Evolutionary conservation across 1,284 basidiomycete species (phyloP).

Genomic region (Tetrapyrgos nigripes): DNA sequence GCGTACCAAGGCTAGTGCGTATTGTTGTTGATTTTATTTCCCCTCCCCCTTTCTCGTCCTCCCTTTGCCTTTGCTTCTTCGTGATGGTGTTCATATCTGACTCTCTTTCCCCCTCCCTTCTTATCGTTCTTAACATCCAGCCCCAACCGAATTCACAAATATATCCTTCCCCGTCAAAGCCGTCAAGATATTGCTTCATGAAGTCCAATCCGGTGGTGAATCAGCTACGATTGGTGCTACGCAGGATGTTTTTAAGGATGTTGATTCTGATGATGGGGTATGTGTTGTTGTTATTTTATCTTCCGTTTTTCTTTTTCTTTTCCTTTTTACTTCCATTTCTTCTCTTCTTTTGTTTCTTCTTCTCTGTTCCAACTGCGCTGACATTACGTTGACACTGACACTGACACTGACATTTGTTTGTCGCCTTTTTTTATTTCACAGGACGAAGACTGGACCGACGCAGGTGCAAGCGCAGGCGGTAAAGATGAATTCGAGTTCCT

Average conservation of each 20-base stretch:
- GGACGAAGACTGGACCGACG: conserved; percentile 91
- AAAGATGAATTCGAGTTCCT: conserved; percentile 71
- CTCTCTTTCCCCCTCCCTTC: conserved; percentile 17
- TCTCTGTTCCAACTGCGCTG: too few species aligned
- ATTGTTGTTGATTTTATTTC: conserved; percentile 15
- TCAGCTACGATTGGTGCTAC: conserved; percentile 61
- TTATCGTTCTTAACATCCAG: conserved; percentile 47
- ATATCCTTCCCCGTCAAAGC: conserved; percentile 92
- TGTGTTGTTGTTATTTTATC: conserved; percentile 34
- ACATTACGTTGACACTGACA: too few species aligned
- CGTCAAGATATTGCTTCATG: conserved; percentile 87
- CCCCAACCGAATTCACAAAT: conserved; percentile 84
- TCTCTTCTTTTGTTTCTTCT: too few species aligned
- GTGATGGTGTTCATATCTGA: conserved; percentile 6
- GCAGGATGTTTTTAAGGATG: conserved; percentile 55
- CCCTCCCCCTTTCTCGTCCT: conserved; percentile 2
- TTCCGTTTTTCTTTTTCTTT: conserved; percentile 6
- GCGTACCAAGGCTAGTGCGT: conserved; percentile 82
- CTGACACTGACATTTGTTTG: neutral
- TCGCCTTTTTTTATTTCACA: conserved; percentile 31
- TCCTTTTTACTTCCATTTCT: too few species aligned
- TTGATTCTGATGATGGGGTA: conserved; percentile 82
- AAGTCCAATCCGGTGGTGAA: conserved; percentile 79
- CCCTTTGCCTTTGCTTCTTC: conserved; percentile 17
- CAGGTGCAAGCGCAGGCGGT: conserved; percentile 61